These are phyloP conservation scores for Podospora pseudopauciseta DNA, from an alignment of 495 filamentous ascomycete species.

Conservation along the genomic window DNA sequence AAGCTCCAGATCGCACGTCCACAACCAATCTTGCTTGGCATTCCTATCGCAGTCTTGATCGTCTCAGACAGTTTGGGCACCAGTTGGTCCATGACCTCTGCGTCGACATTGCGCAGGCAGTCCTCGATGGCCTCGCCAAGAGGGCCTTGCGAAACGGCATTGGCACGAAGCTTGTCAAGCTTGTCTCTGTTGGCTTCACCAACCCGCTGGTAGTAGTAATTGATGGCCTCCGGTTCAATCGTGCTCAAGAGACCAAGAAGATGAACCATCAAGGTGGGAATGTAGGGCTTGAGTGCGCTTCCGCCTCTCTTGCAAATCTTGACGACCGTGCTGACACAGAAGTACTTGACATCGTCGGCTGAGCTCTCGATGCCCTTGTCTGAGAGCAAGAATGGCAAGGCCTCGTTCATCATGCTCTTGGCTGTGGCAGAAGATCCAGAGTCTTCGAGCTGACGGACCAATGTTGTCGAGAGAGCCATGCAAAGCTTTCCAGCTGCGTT, in stretches of 20 bases:
- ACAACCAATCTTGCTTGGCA: slow-evolving; percentile 90
- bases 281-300: slow-evolving; percentile 68
- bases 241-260: slow-evolving; percentile 77
- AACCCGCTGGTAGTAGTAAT: slow-evolving; percentile 87
- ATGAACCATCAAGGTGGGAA: slow-evolving; percentile 75
- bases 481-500: slow-evolving; percentile 76
- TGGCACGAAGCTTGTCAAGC: slow-evolving; percentile 80
- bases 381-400: slow-evolving; percentile 89
- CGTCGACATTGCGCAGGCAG: slow-evolving; percentile 82
- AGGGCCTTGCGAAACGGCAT: slow-evolving; percentile 77
- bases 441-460: slow-evolving; percentile 81
- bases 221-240: slow-evolving; percentile 79
- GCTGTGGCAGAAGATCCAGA: slow-evolving; percentile 68
- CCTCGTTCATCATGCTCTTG: slow-evolving; percentile 70
- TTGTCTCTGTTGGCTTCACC: slow-evolving; percentile 79
- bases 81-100: slow-evolving; percentile 66
- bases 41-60: slow-evolving; percentile 79
- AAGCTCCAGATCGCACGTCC: slow-evolving; percentile 82
- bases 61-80: slow-evolving; percentile 66
- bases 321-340: slow-evolving; percentile 71
- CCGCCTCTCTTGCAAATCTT: slow-evolving; percentile 85
- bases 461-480: slow-evolving; percentile 71
- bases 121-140: slow-evolving; percentile 92
- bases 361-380: slow-evolving; percentile 81
- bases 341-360: slow-evolving; percentile 76